Conservation (phyloP, 2,329 filamentous ascomycete genomes). For the Phaeophleospora eucalypticola region DNA sequence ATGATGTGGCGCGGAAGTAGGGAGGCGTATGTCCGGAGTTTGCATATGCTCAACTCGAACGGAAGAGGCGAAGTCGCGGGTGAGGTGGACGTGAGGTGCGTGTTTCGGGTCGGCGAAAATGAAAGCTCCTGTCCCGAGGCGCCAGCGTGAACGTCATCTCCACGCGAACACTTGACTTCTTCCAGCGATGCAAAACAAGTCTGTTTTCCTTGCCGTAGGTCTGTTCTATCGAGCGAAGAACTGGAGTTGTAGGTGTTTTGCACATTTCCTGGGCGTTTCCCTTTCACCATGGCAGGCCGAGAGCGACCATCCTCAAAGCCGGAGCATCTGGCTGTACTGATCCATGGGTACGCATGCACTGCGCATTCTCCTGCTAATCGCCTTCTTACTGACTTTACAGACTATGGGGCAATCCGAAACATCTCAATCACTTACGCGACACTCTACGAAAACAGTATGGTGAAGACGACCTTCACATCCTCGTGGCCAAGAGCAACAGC, state of each 20-base stretch:
- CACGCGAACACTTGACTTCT: neutral
- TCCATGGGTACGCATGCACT: conserved; percentile 60
- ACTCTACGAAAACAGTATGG: conserved; percentile 59
- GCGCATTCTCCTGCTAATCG: neutral
- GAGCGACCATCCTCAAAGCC: conserved; percentile 17
- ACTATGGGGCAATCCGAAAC: conserved; percentile 66
- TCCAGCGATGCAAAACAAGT: neutral
- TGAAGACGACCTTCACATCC: conserved; percentile 62
- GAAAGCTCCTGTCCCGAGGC: neutral
- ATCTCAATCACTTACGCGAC: conserved; percentile 66
- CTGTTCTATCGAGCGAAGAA: conserved; percentile 1
- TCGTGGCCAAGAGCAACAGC: conserved; percentile 68
- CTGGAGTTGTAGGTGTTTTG: conserved; percentile 11
- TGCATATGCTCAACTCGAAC: neutral
- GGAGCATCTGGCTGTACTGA: conserved; percentile 70
- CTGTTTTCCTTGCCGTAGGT: neutral
- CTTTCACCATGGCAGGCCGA: conserved; percentile 10
- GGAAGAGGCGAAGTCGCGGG: neutral
- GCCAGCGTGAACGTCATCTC: neutral
- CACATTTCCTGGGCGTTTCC: neutral
- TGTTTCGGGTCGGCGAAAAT: neutral
- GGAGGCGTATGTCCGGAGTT: neutral
- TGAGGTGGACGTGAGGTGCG: neutral
- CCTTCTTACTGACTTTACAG: neutral
- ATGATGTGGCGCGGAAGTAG: neutral